Evolutionary conservation across 306 rosid genomes (phyloP).

Genomic region (Sechiopsis laciniata): DNA sequence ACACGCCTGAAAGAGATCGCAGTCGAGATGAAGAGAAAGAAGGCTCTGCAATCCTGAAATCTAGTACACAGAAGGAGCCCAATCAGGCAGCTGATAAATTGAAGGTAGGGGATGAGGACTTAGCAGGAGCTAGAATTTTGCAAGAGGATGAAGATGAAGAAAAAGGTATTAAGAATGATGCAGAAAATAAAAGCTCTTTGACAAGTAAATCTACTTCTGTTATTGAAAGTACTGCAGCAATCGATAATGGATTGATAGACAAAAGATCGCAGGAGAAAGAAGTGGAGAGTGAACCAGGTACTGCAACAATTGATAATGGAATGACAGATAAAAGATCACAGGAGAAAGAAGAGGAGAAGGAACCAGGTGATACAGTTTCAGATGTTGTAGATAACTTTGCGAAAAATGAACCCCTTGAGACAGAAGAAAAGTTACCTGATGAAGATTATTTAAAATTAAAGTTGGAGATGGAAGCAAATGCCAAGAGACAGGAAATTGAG

Average conservation of each 20-base stretch:
- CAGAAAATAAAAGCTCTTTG: constrained; percentile 33
- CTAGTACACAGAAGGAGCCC: constrained; percentile 33
- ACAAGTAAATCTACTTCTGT: constrained; percentile 23
- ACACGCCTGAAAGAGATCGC: constrained; percentile 35
- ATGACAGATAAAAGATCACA: constrained; percentile 23
- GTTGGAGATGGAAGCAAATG: constrained; percentile 56
- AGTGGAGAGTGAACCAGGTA: no score
- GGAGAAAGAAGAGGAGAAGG: constrained; percentile 29
- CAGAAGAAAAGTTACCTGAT: constrained; percentile 30
- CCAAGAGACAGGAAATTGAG: constrained; percentile 48
- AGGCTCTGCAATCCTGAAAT: constrained; percentile 37
- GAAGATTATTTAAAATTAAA: constrained; percentile 41
- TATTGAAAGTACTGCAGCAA: constrained; percentile 27
- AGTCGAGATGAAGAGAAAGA: constrained; percentile 38
- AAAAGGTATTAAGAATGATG: constrained; percentile 30
- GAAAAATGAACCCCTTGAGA: constrained; percentile 13
- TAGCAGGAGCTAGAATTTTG: constrained; percentile 31
- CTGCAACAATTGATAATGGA: no score
- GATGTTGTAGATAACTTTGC: constrained; percentile 13
- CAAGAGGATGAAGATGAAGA: constrained; percentile 33
- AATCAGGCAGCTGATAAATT: constrained; percentile 30
- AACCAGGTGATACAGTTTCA: constrained; percentile 27
- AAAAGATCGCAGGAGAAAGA: no score
- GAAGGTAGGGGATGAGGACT: constrained; percentile 29
- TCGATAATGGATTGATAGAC: constrained; percentile 30